phyloP scores from a whole-genome alignment of 78 protist species.

The Mastigamoeba balamuthi region DNA sequence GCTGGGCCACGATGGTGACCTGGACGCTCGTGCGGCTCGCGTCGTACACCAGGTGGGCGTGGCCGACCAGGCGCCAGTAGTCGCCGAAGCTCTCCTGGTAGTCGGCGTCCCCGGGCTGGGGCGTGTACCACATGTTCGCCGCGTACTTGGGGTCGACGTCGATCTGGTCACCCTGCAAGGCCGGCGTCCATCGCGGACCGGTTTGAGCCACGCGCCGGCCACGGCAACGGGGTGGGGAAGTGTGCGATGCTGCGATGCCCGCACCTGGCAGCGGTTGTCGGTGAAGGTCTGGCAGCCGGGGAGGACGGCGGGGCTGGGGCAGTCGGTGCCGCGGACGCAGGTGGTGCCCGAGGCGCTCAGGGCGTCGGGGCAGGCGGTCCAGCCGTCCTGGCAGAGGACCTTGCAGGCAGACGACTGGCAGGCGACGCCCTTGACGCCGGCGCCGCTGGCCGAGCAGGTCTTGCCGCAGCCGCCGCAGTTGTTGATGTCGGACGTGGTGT shows the following conservation, averaged over 20 bases:
- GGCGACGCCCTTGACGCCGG: not conserved
- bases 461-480: not conserved
- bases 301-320: conserved; percentile 1
- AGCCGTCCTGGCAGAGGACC: not conserved
- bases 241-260: too few relatives aligned
- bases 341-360: not conserved
- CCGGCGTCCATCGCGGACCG: too few relatives aligned
- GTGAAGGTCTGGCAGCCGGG: conserved; percentile 23
- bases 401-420: not conserved
- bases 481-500: not conserved
- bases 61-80: not conserved
- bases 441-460: not conserved
- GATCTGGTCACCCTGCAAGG: conserved; percentile 12
- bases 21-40: not conserved
- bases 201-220: too few relatives aligned
- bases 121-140: conserved; percentile 5
- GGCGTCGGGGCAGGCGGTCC: not conserved
- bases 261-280: conserved; percentile 14
- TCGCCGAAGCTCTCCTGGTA: not conserved
- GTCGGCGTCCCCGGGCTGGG: not conserved
- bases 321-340: not conserved
- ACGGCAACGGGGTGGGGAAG: too few relatives aligned
- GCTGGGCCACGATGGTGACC: not conserved
- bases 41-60: not conserved
- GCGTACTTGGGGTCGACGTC: not conserved